Evolutionary conservation across 805 yeast genomes (phyloP), one percentile per base, ranked within the genome.

Genomic region (Isabelozyma rhagii): DNA sequence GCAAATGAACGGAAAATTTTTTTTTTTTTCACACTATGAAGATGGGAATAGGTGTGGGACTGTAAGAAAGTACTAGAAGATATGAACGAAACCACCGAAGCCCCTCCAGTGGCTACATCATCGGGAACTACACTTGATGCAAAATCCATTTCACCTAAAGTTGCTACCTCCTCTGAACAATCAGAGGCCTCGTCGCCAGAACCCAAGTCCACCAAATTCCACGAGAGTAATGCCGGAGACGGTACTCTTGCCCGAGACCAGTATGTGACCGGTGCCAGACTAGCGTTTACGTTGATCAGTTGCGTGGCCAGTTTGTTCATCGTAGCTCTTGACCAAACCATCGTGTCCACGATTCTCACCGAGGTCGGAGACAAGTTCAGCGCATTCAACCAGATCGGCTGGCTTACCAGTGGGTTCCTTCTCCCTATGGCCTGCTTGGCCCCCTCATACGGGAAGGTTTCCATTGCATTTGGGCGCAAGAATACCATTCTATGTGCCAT

Each of bases 311-410:
- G 62, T 8, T 58, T 72, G 43, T 72, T 72, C 52, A 56, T 72
- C 38, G 63, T 72, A 13, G 85, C 86, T 0, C 62, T 83, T 41
- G 88, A 83, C 59, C 82, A 79, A 54, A 82, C 85, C n/a, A 83
- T 83, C 49, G 78, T 79, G 2, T 57, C 78, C 8, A 78, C 86
- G 1, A 65, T 81, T 10, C 64, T 82, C 44, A 73, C 80, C 14
- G 67, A 64, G 1, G 79, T 83, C 2, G 80, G 84, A 6, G 64
- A 67, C 46, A 66, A 79, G 51, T 83, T 83, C 57, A 54, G 72
- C 18, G 69, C 72, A 3, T 82, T 79, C 55, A 72, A 77, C 6
- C 73, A 80, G 49, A 69, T 82, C 7, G 83, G 84, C 3, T 83
- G 89, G 88, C 60, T 83, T 27, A 64, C 82, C 7, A 65, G 84